A percentile compares a stretch with the other conserved stretches of the same genome.
phyloP scores from a whole-genome alignment of 2,329 filamentous ascomycete species.

The Fusarium longipes region DNA sequence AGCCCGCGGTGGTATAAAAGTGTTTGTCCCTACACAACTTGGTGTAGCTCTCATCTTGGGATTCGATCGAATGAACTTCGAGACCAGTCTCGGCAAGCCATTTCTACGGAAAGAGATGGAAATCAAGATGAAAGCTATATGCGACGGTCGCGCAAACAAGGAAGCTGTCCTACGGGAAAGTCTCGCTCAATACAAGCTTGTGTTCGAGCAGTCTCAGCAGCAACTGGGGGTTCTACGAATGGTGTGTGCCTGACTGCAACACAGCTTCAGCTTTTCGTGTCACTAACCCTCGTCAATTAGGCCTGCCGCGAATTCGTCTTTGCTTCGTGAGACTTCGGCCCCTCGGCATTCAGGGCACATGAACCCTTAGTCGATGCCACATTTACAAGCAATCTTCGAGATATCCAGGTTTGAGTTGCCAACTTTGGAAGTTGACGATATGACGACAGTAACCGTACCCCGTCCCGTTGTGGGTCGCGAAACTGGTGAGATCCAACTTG shows the following conservation, averaged over 20 bases:
- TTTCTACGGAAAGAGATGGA: slow-evolving; percentile 99
- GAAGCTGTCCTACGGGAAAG: slow-evolving; percentile 83
- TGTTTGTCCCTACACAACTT: slow-evolving; percentile 92
- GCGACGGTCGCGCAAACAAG: slow-evolving; percentile 82
- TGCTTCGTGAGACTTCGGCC: slow-evolving; percentile 24
- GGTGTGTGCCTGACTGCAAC: slow-evolving; percentile 57
- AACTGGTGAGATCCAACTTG: slow-evolving; percentile 30
- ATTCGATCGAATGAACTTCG: slow-evolving; percentile 93
- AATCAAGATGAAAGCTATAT: slow-evolving; percentile 95
- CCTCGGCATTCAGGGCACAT: slow-evolving; percentile 38
- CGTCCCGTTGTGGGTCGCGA: slow-evolving; percentile 32
- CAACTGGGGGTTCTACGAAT: slow-evolving; percentile 75
- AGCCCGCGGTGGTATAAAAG: slow-evolving; percentile 69
- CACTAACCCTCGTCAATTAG: slow-evolving; percentile 43
- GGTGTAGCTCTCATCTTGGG: slow-evolving; percentile 93
- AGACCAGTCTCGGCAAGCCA: slow-evolving; percentile 92
- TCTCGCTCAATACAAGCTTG: slow-evolving; percentile 84
- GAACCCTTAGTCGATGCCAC: slow-evolving; percentile 44
- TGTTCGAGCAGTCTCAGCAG: slow-evolving; percentile 84
- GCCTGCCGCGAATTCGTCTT: slow-evolving; percentile 55
- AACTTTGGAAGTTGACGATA: slow-evolving; percentile 35
- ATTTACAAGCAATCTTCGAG: slow-evolving; percentile 32
- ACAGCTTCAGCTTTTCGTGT: slow-evolving; percentile 4
- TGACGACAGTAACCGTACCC: slow-evolving; percentile 32
- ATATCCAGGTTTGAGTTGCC: slow-evolving; percentile 28